Conservation (phyloP, 257 asterid genomes). For the Capsicum pubescens region DNA sequence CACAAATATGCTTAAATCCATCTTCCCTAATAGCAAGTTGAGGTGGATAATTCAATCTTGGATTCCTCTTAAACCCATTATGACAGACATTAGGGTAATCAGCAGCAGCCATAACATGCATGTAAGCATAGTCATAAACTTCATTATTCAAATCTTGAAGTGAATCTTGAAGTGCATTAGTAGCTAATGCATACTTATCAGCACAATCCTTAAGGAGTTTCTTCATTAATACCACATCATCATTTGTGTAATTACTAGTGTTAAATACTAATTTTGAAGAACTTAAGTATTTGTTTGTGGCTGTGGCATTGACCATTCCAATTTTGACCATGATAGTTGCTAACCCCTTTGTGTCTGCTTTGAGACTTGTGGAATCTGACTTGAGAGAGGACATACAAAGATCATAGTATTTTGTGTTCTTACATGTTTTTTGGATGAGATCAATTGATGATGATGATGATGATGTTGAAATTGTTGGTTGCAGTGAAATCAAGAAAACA, state of each 20-base stretch:
- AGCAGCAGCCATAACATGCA: conserved; percentile 85
- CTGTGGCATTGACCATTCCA: conserved; percentile 69
- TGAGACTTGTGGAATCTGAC: conserved; percentile 57
- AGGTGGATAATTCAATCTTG: conserved; percentile 59
- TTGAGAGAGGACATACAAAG: conserved; percentile 73
- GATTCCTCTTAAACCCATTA: conserved; percentile 54
- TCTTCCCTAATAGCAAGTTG: conserved; percentile 67
- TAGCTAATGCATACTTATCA: conserved; percentile 63
- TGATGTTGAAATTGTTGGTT: conserved; percentile 30
- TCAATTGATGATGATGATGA: conserved; percentile 38
- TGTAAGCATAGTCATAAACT: conserved; percentile 76
- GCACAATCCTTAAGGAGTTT: conserved; percentile 66
- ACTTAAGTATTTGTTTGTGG: conserved; percentile 60
- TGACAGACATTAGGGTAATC: conserved; percentile 83
- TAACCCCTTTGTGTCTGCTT: conserved; percentile 68
- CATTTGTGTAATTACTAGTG: conserved; percentile 35
- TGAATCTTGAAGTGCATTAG: conserved; percentile 61
- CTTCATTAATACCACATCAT: conserved; percentile 39
- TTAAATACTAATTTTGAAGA: conserved; percentile 41
- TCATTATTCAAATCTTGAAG: conserved; percentile 59
- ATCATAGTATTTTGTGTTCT: conserved; percentile 68
- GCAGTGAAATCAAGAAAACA: conserved; percentile 37
- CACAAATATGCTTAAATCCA: conserved; percentile 77
- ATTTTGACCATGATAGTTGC: conserved; percentile 64
- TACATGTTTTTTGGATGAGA: conserved; percentile 73